phyloP scores from a whole-genome alignment of 1,139 yeast genomes.

The Taphrina sp. region DNA sequence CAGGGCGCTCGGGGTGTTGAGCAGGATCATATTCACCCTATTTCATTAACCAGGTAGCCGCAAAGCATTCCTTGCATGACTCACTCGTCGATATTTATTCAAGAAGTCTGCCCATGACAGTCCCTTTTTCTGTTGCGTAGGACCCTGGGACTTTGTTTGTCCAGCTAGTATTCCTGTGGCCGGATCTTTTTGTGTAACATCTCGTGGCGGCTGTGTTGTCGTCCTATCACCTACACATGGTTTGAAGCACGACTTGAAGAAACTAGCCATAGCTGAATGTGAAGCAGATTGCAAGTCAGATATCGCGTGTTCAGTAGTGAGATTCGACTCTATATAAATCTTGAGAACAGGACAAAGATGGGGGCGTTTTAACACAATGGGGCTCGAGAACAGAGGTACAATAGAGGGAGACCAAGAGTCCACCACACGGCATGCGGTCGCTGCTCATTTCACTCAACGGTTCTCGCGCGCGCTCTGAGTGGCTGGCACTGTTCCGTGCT shows the following conservation, averaged over 20 bases:
- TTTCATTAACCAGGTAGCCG: not conserved
- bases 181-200: conserved; percentile 26
- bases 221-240: conserved; percentile 20
- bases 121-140: conserved; percentile 7
- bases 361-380: no score
- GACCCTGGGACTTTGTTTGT: not conserved
- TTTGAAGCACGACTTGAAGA: conserved; percentile 26
- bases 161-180: not conserved
- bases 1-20: conserved; percentile 11
- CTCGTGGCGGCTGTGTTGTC: conserved; percentile 14
- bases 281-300: no score
- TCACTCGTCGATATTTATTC: conserved; percentile 20
- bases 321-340: no score
- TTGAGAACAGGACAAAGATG: no score
- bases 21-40: conserved; percentile 19
- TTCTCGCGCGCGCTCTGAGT: no score
- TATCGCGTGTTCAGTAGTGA: no score
- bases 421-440: no score
- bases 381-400: no score
- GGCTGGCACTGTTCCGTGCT: no score
- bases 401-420: no score
- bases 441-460: no score
- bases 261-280: conserved; percentile 21
- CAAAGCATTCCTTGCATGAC: not conserved
- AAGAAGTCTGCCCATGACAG: conserved; percentile 23